Evolutionary conservation across 352 stramenopile species (phyloP).

Genomic region (Globisporangium paroecandrum): DNA sequence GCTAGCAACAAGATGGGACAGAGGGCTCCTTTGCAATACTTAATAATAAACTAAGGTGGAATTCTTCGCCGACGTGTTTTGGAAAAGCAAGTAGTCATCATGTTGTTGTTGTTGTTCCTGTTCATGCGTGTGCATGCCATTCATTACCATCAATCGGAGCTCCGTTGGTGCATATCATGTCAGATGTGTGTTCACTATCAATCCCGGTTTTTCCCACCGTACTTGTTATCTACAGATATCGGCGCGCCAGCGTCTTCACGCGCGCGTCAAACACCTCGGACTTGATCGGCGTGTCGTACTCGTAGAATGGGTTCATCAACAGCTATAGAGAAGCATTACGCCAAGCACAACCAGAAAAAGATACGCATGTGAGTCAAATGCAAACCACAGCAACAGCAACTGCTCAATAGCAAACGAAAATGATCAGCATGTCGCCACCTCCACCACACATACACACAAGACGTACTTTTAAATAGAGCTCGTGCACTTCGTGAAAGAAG

Average conservation of each 20-base stretch:
- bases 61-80: slow-evolving; percentile 19
- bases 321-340: slow-evolving; percentile 43
- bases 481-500: slow-evolving; percentile 97
- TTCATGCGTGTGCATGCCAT: not conserved
- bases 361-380: slow-evolving; percentile 10
- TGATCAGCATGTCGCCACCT: not conserved
- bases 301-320: slow-evolving; percentile 96
- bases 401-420: not conserved
- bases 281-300: slow-evolving; percentile 93
- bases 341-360: slow-evolving; percentile 9
- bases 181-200: too few species aligned
- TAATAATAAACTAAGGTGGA: slow-evolving; percentile 25
- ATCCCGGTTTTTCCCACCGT: too few species aligned
- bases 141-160: too few species aligned
- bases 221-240: slow-evolving; percentile 71
- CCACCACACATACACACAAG: slow-evolving; percentile 9
- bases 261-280: slow-evolving; percentile 92
- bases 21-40: slow-evolving; percentile 61
- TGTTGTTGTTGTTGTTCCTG: slow-evolving; percentile 12
- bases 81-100: slow-evolving; percentile 11
- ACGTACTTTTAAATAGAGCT: slow-evolving; percentile 96
- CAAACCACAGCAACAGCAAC: not conserved
- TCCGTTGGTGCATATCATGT: too few species aligned
- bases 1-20: slow-evolving; percentile 19
- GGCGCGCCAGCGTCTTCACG: slow-evolving; percentile 85